Conservation (phyloP, 1,284 basidiomycete species). For the Ganoderma lucidum region DNA sequence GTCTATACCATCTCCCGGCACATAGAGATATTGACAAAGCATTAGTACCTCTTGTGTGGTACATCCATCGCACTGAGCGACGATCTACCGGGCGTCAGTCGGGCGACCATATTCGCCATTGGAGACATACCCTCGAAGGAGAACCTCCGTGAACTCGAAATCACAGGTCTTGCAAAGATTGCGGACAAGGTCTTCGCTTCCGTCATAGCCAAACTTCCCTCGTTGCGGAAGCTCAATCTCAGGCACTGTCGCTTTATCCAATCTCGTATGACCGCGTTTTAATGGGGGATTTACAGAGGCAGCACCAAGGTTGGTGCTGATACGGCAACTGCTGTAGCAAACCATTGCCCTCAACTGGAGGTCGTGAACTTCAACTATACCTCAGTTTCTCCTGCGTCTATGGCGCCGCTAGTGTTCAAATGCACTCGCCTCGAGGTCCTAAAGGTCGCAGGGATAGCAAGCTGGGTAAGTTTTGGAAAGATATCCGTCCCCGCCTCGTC, state of each 20-base stretch:
- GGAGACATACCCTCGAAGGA: constrained; percentile 43
- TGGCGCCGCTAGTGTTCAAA: constrained; percentile 53
- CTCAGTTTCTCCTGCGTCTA: constrained; percentile 54
- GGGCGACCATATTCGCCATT: constrained; percentile 57
- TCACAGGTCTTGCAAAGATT: constrained; percentile 61
- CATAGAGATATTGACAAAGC: not conserved
- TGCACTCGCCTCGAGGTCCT: constrained; percentile 59
- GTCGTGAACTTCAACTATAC: constrained; percentile 71
- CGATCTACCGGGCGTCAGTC: constrained; percentile 60
- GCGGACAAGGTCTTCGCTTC: constrained; percentile 60
- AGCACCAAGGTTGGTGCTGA: constrained; percentile 63
- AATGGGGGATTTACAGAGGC: constrained; percentile 49
- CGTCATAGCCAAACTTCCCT: constrained; percentile 52
- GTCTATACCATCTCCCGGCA: constrained; percentile 26
- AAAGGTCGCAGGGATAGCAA: constrained; percentile 68
- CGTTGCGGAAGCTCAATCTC: constrained; percentile 57
- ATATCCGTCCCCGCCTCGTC: not conserved
- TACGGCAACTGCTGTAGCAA: constrained; percentile 53
- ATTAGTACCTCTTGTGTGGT: constrained; percentile 69
- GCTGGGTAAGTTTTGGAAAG: constrained; percentile 55
- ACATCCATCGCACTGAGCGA: constrained; percentile 55
- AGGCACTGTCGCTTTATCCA: constrained; percentile 48
- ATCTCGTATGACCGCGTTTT: not conserved
- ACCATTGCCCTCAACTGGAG: constrained; percentile 52
- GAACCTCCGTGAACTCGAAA: constrained; percentile 55